Evolutionary conservation across 768 basidiomycete genomes (phyloP).

Genomic region (Crucibulum laeve): DNA sequence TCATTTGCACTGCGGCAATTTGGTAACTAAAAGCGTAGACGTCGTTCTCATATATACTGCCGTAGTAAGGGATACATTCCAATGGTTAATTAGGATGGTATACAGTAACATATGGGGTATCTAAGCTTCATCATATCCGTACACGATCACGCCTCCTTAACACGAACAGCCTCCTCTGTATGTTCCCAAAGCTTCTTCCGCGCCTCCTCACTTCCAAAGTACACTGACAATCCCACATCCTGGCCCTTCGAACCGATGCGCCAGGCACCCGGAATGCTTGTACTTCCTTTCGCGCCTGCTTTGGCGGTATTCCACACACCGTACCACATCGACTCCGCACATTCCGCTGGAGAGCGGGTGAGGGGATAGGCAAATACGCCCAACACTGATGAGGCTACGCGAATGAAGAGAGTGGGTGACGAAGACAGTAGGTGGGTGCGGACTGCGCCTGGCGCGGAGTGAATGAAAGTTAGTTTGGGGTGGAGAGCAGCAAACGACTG

Average conservation of each 20-base stretch:
- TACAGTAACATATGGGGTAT: no score
- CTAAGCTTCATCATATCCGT: no score
- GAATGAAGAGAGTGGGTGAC: constrained; percentile 20
- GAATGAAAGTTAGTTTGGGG: constrained; percentile 30
- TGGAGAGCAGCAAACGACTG: constrained; percentile 28
- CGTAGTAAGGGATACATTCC: no score
- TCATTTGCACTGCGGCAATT: no score
- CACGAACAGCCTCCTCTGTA: constrained; percentile 16
- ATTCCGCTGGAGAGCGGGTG: constrained; percentile 16
- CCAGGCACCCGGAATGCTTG: no score
- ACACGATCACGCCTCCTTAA: no score
- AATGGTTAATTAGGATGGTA: no score
- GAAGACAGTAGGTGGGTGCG: constrained; percentile 23
- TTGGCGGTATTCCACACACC: constrained; percentile 19
- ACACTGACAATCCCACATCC: constrained; percentile 28
- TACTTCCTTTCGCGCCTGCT: no score
- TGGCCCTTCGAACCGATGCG: constrained; percentile 29
- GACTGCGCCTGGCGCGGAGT: constrained; percentile 34
- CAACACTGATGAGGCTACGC: constrained; percentile 13
- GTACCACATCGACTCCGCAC: constrained; percentile 36
- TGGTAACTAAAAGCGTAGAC: no score
- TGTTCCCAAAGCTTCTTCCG: constrained; percentile 34
- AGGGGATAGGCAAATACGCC: constrained; percentile 20
- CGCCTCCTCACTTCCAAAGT: constrained; percentile 30
- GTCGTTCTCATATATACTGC: no score